Evolutionary conservation across 495 filamentous ascomycete species (phyloP).

Genomic region (Aspergillus baeticus): DNA sequence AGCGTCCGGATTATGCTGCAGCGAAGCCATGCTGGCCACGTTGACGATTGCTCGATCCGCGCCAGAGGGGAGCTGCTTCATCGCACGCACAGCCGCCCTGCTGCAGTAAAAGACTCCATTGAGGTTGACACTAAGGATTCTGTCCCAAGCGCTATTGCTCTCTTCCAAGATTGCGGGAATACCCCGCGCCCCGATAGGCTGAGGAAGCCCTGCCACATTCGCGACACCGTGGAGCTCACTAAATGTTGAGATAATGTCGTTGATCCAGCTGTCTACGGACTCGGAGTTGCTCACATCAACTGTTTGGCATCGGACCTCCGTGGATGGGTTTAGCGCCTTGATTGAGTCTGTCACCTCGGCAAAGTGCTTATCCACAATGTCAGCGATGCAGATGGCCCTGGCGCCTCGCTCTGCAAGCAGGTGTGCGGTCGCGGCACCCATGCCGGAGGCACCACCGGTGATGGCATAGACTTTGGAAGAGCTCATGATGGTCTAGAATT

Average conservation of each 20-base stretch:
- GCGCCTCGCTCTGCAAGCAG: neutral
- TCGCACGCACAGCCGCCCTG: neutral
- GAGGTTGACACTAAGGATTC: slow-evolving; percentile 9
- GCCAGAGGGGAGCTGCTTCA: slow-evolving; percentile 2
- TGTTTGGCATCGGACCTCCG: slow-evolving; percentile 2
- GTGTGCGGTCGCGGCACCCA: neutral
- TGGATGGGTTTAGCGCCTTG: slow-evolving; percentile 1
- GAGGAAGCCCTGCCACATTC: slow-evolving; percentile 12
- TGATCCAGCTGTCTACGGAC: neutral
- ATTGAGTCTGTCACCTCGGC: neutral
- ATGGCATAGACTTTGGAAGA: neutral
- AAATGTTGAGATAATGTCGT: neutral
- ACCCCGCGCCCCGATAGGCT: neutral
- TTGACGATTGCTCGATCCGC: slow-evolving; percentile 10
- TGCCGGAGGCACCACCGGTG: slow-evolving; percentile 4
- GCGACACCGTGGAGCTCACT: slow-evolving; percentile 9
- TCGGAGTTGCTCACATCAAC: slow-evolving; percentile 2
- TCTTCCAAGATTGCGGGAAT: slow-evolving; percentile 6
- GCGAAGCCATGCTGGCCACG: slow-evolving; percentile 7
- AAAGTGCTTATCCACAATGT: neutral
- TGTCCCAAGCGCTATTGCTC: slow-evolving; percentile 1
- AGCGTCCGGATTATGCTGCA: slow-evolving; percentile 2
- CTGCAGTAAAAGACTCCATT: slow-evolving; percentile 12
- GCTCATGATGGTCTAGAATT: too few relatives aligned
- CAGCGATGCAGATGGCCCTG: neutral